These are phyloP conservation scores for Flaveria brownii DNA, from an alignment of 129 eudicot genomes.

Conservation along the genomic window DNA sequence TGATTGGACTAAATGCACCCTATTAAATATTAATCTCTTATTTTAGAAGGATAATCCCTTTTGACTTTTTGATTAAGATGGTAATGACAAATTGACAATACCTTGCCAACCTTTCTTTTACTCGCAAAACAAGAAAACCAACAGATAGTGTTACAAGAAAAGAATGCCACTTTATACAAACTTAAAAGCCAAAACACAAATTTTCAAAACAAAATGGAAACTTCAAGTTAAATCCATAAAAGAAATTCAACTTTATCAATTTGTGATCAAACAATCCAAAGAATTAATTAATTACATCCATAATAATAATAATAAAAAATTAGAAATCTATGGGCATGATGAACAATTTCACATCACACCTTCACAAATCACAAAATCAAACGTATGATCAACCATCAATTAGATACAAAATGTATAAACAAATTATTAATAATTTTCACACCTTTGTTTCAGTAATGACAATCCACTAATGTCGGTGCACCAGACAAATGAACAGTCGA, in stretches of 20 bases:
- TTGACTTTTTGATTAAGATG: constrained; percentile 45
- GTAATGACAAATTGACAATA: constrained; percentile 32
- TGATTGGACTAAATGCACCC: neutral
- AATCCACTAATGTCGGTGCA: constrained; percentile 75
- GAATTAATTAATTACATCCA: constrained; percentile 27
- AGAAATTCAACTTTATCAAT: constrained; percentile 13
- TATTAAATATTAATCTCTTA: neutral
- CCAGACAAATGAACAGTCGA: constrained; percentile 48
- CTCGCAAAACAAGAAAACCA: constrained; percentile 41
- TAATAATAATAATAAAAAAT: constrained; percentile 7
- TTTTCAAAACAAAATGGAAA: neutral
- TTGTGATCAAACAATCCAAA: constrained; percentile 16
- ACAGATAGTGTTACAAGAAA: constrained; percentile 41
- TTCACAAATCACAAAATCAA: constrained; percentile 24
- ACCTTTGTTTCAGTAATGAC: constrained; percentile 64
- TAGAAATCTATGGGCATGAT: constrained; percentile 32
- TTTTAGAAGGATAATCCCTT: constrained; percentile 4
- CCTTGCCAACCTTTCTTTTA: constrained; percentile 43
- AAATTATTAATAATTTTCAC: constrained; percentile 22
- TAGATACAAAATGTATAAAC: constrained; percentile 24
- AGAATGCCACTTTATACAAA: constrained; percentile 47
- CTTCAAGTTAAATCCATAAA: constrained; percentile 1
- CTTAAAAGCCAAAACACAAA: constrained; percentile 17
- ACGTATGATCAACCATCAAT: neutral
- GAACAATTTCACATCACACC: constrained; percentile 36